Evolutionary conservation across 106 monocot genomes (phyloP), one percentile per base, ranked within the genome.

Genomic region (Allium sativum): DNA sequence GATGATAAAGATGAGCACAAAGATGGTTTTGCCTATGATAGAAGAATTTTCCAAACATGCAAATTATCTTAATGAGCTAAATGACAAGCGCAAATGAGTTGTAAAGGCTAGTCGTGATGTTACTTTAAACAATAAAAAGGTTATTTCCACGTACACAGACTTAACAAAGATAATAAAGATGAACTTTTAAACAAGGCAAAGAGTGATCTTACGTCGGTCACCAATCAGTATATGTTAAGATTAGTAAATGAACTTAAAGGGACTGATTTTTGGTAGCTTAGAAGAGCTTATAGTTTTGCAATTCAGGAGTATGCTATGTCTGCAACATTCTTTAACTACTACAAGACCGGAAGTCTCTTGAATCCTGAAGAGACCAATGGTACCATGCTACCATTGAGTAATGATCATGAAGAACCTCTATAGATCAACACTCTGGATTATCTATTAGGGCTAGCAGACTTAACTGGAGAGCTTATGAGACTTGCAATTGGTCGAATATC

Each of bases 291-390:
- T 75, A 86, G 89, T 57, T 81, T 71, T 72, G 94, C 66, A 47
- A 89, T 93, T 47, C 94, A 94, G 44, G 94, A 94, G 77, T 94
- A 90, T 79, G 85, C 90, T 59, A 89, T 89, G 84, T 89, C 94
- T 70, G 94, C 89, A 46, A 81, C 86, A 16, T 57, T 94, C 6
- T 94, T 71, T 72, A 78, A 72, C 65, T 87, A 82, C 64, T 87
- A 82, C 71, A 79, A 71, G 61, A 70, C 79, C 58, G 87, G 87
- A 12, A 57, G 76, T 9, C 73, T 87, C 61, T 56, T 87, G 50
- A 82, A 68, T 53, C 79, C 82, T 15, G 44, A 41, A 22, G 87
- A 87, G 75, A 79, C 82, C 8, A 87, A 87, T 82, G 70, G 73
- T 64, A 73, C 73, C 67, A 45, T 87, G 12, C 71, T 65, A 14